Evolutionary conservation across 139 green algal genomes (phyloP).

Genomic region (Chlamydomonas sphaeroides): DNA sequence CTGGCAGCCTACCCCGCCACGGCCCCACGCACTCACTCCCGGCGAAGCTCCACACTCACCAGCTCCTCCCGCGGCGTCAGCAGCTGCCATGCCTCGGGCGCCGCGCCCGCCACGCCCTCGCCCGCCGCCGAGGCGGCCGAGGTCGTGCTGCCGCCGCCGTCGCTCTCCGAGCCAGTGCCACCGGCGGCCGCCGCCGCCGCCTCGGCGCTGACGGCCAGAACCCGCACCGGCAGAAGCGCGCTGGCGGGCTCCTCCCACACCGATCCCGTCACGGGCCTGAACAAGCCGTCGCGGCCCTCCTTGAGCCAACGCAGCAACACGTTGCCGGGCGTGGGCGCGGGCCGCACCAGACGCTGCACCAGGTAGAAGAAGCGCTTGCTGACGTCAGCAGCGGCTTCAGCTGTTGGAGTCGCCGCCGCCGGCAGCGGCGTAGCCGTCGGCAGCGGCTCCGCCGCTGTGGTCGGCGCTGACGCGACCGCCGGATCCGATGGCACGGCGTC

Average conservation of each 20-base stretch:
- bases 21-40: too few species aligned
- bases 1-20: too few species aligned
- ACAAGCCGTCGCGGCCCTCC: slow-evolving; percentile 63
- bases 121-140: not conserved
- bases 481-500: too few species aligned
- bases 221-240: slow-evolving; percentile 54
- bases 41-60: not conserved
- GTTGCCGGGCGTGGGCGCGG: not conserved
- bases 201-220: slow-evolving; percentile 29
- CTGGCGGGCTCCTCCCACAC: slow-evolving; percentile 55
- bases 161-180: not conserved
- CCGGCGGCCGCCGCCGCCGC: not conserved
- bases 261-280: slow-evolving; percentile 41
- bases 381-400: too few species aligned
- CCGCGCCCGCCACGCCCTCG: not conserved
- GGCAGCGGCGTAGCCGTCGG: not conserved
- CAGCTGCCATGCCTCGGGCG: slow-evolving; percentile 13
- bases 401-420: too few species aligned
- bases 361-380: slow-evolving; percentile 52
- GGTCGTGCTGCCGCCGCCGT: not conserved
- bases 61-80: slow-evolving; percentile 28
- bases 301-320: slow-evolving; percentile 61
- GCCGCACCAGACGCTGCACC: slow-evolving; percentile 25
- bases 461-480: not conserved
- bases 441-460: not conserved